phyloP scores from a whole-genome alignment of 805 yeast genomes.

The Huiozyma sinensis region DNA sequence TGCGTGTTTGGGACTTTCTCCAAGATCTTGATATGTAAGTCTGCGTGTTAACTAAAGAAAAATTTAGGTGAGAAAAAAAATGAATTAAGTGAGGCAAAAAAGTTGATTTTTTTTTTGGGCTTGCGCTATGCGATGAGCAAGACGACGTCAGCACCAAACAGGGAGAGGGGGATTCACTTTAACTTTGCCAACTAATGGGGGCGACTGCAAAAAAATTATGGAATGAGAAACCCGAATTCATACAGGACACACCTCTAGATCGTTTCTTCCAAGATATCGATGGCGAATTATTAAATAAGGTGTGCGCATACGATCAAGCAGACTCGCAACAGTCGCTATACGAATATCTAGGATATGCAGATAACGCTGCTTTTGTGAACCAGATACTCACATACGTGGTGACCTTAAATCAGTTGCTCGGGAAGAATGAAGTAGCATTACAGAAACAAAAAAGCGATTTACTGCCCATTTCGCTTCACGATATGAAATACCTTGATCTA shows the following conservation, averaged over 20 bases:
- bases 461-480: constrained; percentile 69
- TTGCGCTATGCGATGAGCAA: not conserved
- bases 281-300: constrained; percentile 9
- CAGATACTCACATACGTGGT: constrained; percentile 9
- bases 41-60: no score
- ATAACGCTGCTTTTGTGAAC: constrained; percentile 14
- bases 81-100: no score
- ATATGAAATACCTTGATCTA: constrained; percentile 62
- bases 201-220: not conserved
- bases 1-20: no score
- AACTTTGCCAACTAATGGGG: no score
- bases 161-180: no score
- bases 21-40: no score
- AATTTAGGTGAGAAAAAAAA: no score
- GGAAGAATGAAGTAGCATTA: constrained; percentile 5
- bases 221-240: constrained; percentile 22
- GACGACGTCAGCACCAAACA: no score
- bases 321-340: constrained; percentile 5
- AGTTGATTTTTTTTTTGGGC: not conserved
- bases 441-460: constrained; percentile 14
- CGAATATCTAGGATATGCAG: constrained; percentile 6
- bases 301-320: not conserved
- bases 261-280: constrained; percentile 17
- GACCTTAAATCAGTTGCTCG: constrained; percentile 8
- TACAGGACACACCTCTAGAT: constrained; percentile 28